These are phyloP conservation scores for Puccinia novopanici DNA, from an alignment of 1,284 basidiomycete species.

Conservation along the genomic window DNA sequence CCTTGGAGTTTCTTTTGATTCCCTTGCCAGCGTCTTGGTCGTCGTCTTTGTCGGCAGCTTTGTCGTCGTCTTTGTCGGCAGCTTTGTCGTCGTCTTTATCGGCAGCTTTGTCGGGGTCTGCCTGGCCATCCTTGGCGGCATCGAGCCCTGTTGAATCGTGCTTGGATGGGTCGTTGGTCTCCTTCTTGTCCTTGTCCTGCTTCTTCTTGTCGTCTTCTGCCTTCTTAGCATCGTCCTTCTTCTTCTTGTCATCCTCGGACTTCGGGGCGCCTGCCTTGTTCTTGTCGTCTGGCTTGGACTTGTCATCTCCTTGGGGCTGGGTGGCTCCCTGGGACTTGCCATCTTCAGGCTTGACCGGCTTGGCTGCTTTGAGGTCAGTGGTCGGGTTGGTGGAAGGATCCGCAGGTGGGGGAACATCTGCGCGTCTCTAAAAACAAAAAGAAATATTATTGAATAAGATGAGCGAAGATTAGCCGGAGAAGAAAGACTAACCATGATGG, in stretches of 20 bases:
- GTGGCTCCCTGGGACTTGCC: too few species aligned
- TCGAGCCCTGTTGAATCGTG: neutral
- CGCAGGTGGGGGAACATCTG: too few species aligned
- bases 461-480: neutral
- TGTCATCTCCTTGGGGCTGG: too few species aligned
- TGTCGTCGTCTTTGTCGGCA: neutral
- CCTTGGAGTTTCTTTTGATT: neutral
- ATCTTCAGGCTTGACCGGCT: too few species aligned
- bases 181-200: neutral
- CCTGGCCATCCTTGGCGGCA: too few species aligned
- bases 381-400: too few species aligned
- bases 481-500: neutral
- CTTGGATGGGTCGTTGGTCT: neutral
- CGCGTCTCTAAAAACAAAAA: neutral
- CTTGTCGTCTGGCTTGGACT: too few species aligned
- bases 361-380: too few species aligned
- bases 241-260: neutral
- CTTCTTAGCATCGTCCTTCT: neutral
- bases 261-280: neutral
- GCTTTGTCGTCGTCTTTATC: neutral
- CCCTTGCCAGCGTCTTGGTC: neutral
- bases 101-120: neutral
- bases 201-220: neutral
- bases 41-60: neutral
- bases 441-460: neutral